Conservation (phyloP, 176 grass and related monocot genomes). For the Saccharum spontaneum region DNA sequence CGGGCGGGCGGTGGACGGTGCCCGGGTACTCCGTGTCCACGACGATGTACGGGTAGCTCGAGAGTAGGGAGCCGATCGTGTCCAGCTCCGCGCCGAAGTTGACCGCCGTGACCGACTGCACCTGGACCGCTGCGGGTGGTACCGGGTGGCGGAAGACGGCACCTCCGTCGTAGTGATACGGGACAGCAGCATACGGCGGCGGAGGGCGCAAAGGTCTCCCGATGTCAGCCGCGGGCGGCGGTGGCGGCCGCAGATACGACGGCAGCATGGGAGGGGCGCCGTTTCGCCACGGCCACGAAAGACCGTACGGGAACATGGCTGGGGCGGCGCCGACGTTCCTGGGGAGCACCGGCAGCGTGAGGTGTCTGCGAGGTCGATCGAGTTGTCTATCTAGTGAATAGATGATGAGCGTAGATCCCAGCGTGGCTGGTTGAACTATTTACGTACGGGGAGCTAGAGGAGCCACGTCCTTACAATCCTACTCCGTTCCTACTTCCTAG, state of each 20-base stretch:
- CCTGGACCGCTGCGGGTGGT: not conserved
- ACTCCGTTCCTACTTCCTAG: no score
- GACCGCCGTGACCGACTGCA: not conserved
- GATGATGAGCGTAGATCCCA: no score
- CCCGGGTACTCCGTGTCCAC: conserved; percentile 5
- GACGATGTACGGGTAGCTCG: not conserved
- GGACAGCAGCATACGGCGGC: not conserved
- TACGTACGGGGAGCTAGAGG: no score
- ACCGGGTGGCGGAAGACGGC: not conserved
- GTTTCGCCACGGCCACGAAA: not conserved
- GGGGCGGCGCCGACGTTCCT: not conserved
- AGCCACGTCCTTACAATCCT: no score
- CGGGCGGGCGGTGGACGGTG: not conserved
- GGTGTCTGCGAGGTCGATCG: not conserved
- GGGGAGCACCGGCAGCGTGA: not conserved
- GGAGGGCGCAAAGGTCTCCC: not conserved
- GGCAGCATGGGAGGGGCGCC: not conserved
- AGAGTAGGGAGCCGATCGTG: not conserved
- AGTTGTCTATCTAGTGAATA: not conserved
- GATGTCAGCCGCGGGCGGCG: not conserved
- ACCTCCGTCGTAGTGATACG: not conserved
- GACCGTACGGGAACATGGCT: not conserved
- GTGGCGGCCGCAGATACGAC: not conserved
- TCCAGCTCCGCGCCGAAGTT: not conserved
- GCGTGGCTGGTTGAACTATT: no score